phyloP scores from a whole-genome alignment of 352 stramenopile genomes.

The Pythium folliculosum region DNA sequence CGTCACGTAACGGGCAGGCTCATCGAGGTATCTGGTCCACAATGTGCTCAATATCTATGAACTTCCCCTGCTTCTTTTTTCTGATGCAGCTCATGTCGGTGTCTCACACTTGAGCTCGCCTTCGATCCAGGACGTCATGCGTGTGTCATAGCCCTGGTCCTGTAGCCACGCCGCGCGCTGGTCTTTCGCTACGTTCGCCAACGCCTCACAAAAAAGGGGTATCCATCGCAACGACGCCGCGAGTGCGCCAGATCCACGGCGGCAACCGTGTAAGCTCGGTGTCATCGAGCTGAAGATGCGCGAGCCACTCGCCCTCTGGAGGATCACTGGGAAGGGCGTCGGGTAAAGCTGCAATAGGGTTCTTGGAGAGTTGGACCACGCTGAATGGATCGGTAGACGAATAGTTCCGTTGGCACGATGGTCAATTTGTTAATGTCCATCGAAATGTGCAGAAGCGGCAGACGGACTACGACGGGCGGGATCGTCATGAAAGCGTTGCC shows the following conservation, averaged over 20 bases:
- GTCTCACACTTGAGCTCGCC: not conserved
- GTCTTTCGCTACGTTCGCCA: not conserved
- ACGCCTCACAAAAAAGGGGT: not conserved
- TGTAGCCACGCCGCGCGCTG: not conserved
- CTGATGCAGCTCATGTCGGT: not conserved
- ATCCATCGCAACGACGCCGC: not conserved
- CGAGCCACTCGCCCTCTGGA: not conserved
- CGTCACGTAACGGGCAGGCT: conserved; percentile 71
- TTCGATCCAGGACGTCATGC: not conserved
- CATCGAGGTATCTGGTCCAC: no score
- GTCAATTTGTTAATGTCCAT: not conserved
- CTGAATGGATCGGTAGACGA: not conserved
- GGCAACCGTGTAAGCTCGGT: not conserved
- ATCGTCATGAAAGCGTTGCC: not conserved
- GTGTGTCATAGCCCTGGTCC: not conserved
- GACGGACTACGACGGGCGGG: not conserved
- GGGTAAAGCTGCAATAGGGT: not conserved
- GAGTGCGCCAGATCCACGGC: not conserved
- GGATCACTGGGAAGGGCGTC: not conserved
- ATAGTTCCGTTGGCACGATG: not conserved
- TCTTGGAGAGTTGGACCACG: not conserved
- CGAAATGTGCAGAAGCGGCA: not conserved
- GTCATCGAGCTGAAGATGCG: not conserved
- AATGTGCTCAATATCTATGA: no score
- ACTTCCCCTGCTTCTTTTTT: not conserved